Evolutionary conservation across 108 stramenopile species (phyloP), one percentile per base, ranked within the genome.

Genomic region (Cylindrotheca fusiformis): DNA sequence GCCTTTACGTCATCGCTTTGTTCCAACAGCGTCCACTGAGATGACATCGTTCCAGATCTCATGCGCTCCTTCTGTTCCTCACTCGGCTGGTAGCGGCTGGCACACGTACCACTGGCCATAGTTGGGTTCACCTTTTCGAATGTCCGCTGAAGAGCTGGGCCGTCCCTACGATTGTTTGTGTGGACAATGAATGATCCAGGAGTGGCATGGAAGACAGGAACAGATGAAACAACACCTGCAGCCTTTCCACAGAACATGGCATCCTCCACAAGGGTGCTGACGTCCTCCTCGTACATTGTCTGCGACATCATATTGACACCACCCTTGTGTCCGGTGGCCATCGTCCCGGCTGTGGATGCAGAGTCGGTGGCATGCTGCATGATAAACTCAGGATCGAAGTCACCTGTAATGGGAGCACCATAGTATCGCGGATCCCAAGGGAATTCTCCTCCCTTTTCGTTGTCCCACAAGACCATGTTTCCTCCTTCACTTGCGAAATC

Each of bases 281-380:
- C 75, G 27, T 72, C 68, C 10, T 74, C 61, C 52, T 83, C 82
- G 48, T 77, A 83, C 3, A 82, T 33, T 23, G 68, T 55, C 5
- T 68, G 55, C 47, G 63, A 63, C 71, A 82, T 67, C 74, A 75
- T 72, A 20, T 66, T 69, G 0, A 76, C 75, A 3, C 75, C 69
- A 50, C 71, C 60, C 64, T 82, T 82, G 61, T 65, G 56, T 46
- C 81, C 81, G 20, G 77, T 82, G 49, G 81, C 74, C 46, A 62
- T 33, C 14, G 72, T 22, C 12, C 72, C 71, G 31, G 82, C 82
- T 4, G 78, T 77, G 27, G 52, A 55, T 8, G 82, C 82, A 51
- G 75, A 77, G 49, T 83, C 82, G 23, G 79, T 83, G 20, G 82
- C 82, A 58, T 83, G 82, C n/a, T 70, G 78, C 72, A 83, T 67